phyloP scores from a whole-genome alignment of 768 basidiomycete genomes.

The Rubroboletus pulcherrimus region DNA sequence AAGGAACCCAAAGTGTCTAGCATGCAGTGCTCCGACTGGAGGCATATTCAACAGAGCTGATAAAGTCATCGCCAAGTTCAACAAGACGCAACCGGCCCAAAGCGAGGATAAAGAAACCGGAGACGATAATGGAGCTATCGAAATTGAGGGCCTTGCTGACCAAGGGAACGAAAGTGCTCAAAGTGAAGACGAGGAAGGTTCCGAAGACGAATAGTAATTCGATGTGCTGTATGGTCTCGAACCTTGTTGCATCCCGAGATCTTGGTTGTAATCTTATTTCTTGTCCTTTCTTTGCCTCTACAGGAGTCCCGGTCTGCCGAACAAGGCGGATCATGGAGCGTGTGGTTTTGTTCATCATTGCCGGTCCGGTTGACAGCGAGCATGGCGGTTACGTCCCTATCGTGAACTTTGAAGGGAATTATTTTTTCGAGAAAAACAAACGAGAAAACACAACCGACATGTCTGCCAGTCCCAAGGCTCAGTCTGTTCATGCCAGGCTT shows the following conservation, averaged over 20 bases:
- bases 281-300: constrained; percentile 15
- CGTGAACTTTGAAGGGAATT: constrained; percentile 4
- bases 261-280: constrained; percentile 22
- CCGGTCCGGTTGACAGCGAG: constrained; percentile 8
- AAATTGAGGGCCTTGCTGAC: constrained; percentile 57
- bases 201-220: constrained; percentile 30
- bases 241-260: constrained; percentile 32
- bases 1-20: constrained; percentile 93
- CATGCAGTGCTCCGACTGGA: constrained; percentile 88
- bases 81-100: constrained; percentile 62
- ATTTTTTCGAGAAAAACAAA: not conserved
- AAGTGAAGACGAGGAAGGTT: constrained; percentile 26
- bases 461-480: not conserved
- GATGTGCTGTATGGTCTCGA: constrained; percentile 26
- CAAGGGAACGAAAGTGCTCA: constrained; percentile 26
- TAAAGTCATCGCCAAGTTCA: constrained; percentile 85
- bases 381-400: constrained; percentile 4
- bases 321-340: constrained; percentile 14
- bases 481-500: not conserved
- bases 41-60: constrained; percentile 97
- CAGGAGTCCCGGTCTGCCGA: constrained; percentile 20
- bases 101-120: constrained; percentile 44
- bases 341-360: not conserved
- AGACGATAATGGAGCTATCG: constrained; percentile 39
- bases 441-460: constrained; percentile 2